These are phyloP conservation scores for Volvox africanus DNA, from an alignment of 139 green algal genomes.

Conservation along the genomic window DNA sequence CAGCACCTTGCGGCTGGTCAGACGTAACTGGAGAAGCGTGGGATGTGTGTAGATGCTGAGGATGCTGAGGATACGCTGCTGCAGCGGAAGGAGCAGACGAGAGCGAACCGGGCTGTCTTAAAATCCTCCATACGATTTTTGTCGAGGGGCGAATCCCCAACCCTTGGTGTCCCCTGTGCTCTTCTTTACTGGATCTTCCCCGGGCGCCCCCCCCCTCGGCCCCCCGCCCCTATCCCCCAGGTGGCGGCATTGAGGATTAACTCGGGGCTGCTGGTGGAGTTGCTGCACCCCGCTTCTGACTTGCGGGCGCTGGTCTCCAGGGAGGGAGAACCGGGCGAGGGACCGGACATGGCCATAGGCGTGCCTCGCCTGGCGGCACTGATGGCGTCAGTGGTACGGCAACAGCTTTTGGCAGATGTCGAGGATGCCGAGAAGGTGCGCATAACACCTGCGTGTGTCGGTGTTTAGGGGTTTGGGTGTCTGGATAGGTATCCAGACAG, in stretches of 20 bases:
- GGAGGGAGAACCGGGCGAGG: neutral
- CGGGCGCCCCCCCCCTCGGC: neutral
- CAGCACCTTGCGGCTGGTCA: no score
- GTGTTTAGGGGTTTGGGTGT: no score
- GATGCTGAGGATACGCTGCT: no score
- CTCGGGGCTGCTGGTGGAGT: neutral
- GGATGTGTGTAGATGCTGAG: no score
- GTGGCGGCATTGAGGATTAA: neutral
- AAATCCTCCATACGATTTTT: no score
- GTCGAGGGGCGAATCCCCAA: no score
- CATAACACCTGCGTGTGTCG: no score
- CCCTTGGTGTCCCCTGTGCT: no score
- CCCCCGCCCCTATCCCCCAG: neutral
- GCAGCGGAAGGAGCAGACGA: no score
- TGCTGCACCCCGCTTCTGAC: conserved; percentile 13
- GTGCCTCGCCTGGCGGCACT: conserved; percentile 14
- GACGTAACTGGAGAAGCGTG: no score
- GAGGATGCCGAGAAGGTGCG: conserved; percentile 8
- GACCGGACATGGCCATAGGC: neutral
- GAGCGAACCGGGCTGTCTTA: no score
- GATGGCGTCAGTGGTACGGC: neutral
- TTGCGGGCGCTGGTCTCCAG: neutral
- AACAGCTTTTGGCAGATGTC: conserved; percentile 14
- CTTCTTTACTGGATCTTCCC: neutral
- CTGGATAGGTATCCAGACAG: no score